Evolutionary conservation across 129 eudicot genomes (phyloP).

Genomic region (Oenanthe sinensis): DNA sequence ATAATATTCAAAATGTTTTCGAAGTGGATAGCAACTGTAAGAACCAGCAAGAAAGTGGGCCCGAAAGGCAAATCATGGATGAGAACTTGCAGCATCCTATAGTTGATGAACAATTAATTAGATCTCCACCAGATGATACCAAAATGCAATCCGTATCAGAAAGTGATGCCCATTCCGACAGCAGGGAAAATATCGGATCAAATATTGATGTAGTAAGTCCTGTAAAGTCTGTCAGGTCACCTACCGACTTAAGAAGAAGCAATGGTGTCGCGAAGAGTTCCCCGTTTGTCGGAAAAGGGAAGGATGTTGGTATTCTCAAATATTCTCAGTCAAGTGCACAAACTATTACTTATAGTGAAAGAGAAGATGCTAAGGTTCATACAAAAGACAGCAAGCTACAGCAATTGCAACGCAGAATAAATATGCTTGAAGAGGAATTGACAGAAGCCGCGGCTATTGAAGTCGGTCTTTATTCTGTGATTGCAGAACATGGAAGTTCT

Average conservation of each 20-base stretch:
- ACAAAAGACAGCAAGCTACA: constrained; percentile 38
- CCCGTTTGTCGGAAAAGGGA: constrained; percentile 16
- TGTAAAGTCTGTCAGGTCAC: constrained; percentile 47
- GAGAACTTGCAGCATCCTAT: constrained; percentile 3
- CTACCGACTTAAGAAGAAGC: constrained; percentile 39
- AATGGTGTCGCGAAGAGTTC: constrained; percentile 35
- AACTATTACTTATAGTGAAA: constrained; percentile 9
- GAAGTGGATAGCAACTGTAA: constrained; percentile 8
- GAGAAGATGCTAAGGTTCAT: constrained; percentile 23
- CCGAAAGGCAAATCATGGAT: constrained; percentile 8
- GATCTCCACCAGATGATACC: background rate
- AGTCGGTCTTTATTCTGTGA: constrained; percentile 65
- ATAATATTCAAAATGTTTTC: constrained; percentile 13
- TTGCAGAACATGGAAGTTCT: constrained; percentile 92
- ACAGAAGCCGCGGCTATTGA: constrained; percentile 90
- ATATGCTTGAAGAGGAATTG: constrained; percentile 58
- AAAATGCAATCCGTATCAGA: constrained; percentile 5
- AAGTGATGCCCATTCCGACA: constrained; percentile 18
- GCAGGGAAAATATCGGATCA: background rate
- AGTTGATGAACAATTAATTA: constrained; percentile 19
- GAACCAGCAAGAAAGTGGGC: constrained; percentile 12
- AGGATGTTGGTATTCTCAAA: constrained; percentile 17
- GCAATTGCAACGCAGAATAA: constrained; percentile 50
- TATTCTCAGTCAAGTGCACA: constrained; percentile 16
- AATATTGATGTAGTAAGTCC: constrained; percentile 27